A percentile compares a stretch with the other conserved stretches of the same genome.
phyloP scores from a whole-genome alignment of 1,284 basidiomycete species.

The Sanguinoderma infundibulare region DNA sequence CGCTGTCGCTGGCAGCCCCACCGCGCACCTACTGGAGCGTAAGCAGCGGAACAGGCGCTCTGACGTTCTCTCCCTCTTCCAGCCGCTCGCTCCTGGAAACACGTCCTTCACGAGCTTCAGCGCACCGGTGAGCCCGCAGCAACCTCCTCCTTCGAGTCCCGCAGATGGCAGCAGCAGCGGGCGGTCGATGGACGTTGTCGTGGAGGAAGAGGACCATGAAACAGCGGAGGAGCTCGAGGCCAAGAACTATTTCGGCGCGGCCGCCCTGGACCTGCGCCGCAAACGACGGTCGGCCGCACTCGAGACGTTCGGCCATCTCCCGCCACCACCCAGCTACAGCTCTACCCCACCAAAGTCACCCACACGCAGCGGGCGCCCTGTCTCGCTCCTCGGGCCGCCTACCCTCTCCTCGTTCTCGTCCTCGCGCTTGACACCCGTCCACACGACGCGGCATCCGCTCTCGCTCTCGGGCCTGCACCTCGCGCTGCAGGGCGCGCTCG shows the following conservation, averaged over 20 bases:
- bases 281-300: slow-evolving; percentile 54
- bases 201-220: slow-evolving; percentile 45
- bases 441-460: slow-evolving; percentile 63
- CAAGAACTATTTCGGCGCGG: slow-evolving; percentile 54
- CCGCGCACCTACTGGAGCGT: slow-evolving; percentile 43
- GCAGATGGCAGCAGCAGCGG: not conserved
- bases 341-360: slow-evolving; percentile 24
- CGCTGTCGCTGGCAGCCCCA: slow-evolving; percentile 47
- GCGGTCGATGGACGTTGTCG: slow-evolving; percentile 12
- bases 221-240: slow-evolving; percentile 36
- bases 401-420: slow-evolving; percentile 35
- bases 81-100: slow-evolving; percentile 24
- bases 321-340: too few species aligned
- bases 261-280: slow-evolving; percentile 62
- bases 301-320: slow-evolving; percentile 45
- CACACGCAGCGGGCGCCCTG: slow-evolving; percentile 11
- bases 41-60: slow-evolving; percentile 56
- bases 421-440: slow-evolving; percentile 59
- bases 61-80: slow-evolving; percentile 53
- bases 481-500: slow-evolving; percentile 63
- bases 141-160: slow-evolving; percentile 24
- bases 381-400: slow-evolving; percentile 27
- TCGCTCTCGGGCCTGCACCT: slow-evolving; percentile 65
- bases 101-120: slow-evolving; percentile 38
- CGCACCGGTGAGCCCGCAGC: slow-evolving; percentile 54